Evolutionary conservation across 805 yeast species (phyloP), one percentile per base, ranked within the genome.

Genomic region (Kluyveromyces wickerhamii): DNA sequence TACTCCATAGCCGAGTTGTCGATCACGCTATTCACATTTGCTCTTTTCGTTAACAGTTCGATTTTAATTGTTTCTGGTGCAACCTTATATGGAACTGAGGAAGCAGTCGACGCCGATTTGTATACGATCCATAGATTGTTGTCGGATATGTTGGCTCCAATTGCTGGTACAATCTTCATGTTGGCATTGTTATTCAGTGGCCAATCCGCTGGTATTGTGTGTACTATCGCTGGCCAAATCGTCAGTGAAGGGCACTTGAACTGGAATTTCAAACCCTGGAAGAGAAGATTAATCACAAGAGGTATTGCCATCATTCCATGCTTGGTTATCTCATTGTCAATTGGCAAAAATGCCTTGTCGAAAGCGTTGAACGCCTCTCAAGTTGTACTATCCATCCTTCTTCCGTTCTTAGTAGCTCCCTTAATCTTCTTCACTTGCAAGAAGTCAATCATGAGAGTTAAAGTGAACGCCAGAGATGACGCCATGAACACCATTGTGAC

Each of bases 201-300:
- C 5, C 87, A 83, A 50, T 79, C 88, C 29, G 95, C 96, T 0
- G 95, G 96, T 32, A 76, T 88, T 27, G 88, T 87, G 2, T 87
- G 96, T 55, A 88, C 96, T 0, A 80, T 88, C 62, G 85, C 94
- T 0, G 96, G 96, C 7, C 94, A 88, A 58, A 77, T 88, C 47
- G 95, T 88, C 2, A 74, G 86, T 45, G 96, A 88, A 55, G 96
- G 96, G 1, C 89, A 84, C 50, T 63, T 88, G 25, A 71, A 77
- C 35, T 87, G 96, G 95, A 74, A 71, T 2, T 44, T 84, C 27
- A 69, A 67, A 41, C 96, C 96, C 3, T 79, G 94, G 83, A 49
- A 79, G 32, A 70, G 96, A 52, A 67, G 96, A 43, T 52, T 88
- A 7, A 66, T 77, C 8, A 88, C 96, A 0, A 70, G 96, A 51